Percentiles rank a stretch among this genome's conserved stretches.
These are phyloP conservation scores for Clitoria ternatea DNA, from an alignment of 306 rosid genomes.

Conservation along the genomic window DNA sequence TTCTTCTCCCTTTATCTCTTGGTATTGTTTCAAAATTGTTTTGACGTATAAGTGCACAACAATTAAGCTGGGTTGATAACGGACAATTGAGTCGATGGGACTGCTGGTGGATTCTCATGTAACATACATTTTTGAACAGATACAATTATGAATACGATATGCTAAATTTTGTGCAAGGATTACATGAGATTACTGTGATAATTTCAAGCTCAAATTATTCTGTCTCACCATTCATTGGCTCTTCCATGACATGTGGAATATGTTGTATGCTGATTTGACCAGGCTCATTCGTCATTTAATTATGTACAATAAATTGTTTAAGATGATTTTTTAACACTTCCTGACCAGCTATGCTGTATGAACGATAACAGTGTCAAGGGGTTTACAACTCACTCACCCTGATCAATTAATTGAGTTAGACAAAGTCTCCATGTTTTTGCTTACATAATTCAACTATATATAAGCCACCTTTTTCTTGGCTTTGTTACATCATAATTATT, in stretches of 20 bases:
- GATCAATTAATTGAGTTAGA: no score
- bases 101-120: background rate
- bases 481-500: background rate
- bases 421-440: background rate
- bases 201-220: background rate
- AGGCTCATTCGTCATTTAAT: background rate
- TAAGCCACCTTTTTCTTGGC: background rate
- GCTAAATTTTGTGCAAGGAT: background rate
- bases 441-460: background rate
- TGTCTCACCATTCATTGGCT: background rate
- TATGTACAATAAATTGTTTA: background rate
- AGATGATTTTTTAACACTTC: background rate
- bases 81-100: background rate
- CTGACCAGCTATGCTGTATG: background rate
- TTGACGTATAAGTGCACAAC: background rate
- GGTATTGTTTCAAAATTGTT: background rate
- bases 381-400: no score
- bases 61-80: background rate
- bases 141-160: background rate
- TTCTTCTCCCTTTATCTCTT: background rate
- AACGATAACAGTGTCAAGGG: no score
- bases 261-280: background rate
- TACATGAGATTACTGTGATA: background rate
- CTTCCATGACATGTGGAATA: background rate
- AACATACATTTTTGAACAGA: background rate